Percentiles rank a stretch among this genome's conserved stretches.
These are phyloP conservation scores for Coprinopsis strossmayeri DNA, from an alignment of 768 basidiomycete genomes.

Conservation along the genomic window DNA sequence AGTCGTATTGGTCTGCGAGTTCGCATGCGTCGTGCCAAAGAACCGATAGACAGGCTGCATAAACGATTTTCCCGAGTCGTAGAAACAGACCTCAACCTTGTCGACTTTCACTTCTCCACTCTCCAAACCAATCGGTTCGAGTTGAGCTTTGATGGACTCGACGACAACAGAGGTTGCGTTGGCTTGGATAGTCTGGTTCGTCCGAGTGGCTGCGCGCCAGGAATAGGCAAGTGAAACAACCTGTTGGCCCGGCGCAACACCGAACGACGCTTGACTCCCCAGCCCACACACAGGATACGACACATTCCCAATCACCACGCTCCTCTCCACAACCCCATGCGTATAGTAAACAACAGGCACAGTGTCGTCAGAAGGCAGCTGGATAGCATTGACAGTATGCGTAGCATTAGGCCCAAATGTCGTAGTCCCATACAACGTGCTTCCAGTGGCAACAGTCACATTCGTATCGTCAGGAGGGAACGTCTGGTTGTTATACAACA, in stretches of 20 bases:
- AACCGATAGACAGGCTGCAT: conserved; percentile 11
- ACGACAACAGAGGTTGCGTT: background rate
- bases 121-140: conserved; percentile 2
- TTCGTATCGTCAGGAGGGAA: conserved; percentile 9
- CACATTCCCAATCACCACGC: background rate
- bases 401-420: background rate
- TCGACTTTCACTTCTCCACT: conserved; percentile 3
- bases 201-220: conserved; percentile 5
- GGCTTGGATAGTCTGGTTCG: background rate
- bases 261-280: conserved; percentile 8
- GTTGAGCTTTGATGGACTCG: background rate
- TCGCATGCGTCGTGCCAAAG: background rate
- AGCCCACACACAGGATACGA: conserved; percentile 11
- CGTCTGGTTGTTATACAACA: background rate
- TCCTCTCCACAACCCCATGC: conserved; percentile 3
- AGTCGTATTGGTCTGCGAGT: background rate
- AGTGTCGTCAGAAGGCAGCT: background rate
- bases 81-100: conserved; percentile 9
- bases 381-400: background rate
- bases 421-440: conserved; percentile 2
- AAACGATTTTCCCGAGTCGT: conserved; percentile 3
- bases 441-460: background rate
- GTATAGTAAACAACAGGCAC: conserved; percentile 1
- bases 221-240: conserved; percentile 4
- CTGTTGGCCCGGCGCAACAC: background rate